phyloP scores from a whole-genome alignment of 2,329 filamentous ascomycete species.

The Alternaria brassicae region DNA sequence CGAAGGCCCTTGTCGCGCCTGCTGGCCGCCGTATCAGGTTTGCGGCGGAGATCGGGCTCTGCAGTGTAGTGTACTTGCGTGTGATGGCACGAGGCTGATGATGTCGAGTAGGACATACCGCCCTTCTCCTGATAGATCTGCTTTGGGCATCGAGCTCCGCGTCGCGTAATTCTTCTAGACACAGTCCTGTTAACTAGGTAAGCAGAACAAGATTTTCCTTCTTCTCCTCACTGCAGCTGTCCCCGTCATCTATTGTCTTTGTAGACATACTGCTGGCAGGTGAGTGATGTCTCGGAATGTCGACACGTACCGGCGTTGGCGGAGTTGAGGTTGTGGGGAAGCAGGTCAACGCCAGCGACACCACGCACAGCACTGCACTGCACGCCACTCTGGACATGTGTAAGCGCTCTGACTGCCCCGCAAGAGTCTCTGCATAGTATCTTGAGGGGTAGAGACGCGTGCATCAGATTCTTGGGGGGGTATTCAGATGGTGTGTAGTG shows the following conservation, averaged over 20 bases:
- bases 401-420: neutral
- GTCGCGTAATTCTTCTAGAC: slow-evolving; percentile 37
- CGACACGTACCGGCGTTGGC: slow-evolving; percentile 1
- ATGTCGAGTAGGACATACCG: slow-evolving; percentile 33
- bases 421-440: neutral
- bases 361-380: slow-evolving; percentile 7
- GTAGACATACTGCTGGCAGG: neutral
- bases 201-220: slow-evolving; percentile 26
- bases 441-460: neutral
- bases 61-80: neutral
- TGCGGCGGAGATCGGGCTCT: neutral
- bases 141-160: slow-evolving; percentile 38
- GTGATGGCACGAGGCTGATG: slow-evolving; percentile 10
- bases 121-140: slow-evolving; percentile 41
- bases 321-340: slow-evolving; percentile 10
- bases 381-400: neutral
- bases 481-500: neutral
- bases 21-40: neutral
- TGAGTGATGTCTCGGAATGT: slow-evolving; percentile 2
- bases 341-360: slow-evolving; percentile 6
- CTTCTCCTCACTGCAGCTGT: neutral
- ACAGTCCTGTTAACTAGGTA: slow-evolving; percentile 40
- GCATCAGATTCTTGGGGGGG: slow-evolving; percentile 1
- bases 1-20: neutral
- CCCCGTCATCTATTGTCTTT: neutral